A percentile compares a stretch with the other conserved stretches of the same genome.
phyloP scores from a whole-genome alignment of 1,284 basidiomycete genomes.

The Tylopilus sp. region DNA sequence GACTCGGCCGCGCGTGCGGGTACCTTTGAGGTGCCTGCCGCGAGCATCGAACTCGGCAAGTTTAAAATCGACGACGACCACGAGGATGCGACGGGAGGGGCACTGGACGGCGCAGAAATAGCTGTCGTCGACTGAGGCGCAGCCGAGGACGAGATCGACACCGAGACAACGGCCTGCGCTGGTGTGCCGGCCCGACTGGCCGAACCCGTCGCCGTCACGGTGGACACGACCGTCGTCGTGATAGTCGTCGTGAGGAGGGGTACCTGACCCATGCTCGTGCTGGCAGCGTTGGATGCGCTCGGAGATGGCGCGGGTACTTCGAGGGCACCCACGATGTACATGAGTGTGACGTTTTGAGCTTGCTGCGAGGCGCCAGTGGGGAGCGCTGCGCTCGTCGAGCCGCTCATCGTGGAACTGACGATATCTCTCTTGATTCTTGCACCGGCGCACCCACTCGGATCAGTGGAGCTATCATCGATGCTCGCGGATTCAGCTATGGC shows the following conservation, averaged over 20 bases:
- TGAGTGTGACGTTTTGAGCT: slow-evolving; percentile 44
- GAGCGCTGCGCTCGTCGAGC: slow-evolving; percentile 14
- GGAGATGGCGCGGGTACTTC: slow-evolving; percentile 26
- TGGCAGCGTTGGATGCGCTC: slow-evolving; percentile 1
- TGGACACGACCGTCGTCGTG: slow-evolving; percentile 24
- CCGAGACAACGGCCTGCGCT: slow-evolving; percentile 14
- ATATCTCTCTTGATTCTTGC: slow-evolving; percentile 11
- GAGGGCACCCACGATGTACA: slow-evolving; percentile 41
- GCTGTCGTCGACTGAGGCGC: slow-evolving; percentile 2
- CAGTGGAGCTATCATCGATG: slow-evolving; percentile 4
- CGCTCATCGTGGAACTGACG: slow-evolving; percentile 6
- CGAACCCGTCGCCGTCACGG: slow-evolving; percentile 5
- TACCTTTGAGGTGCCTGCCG: not conserved
- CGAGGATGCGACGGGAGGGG: not conserved
- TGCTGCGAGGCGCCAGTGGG: slow-evolving; percentile 14
- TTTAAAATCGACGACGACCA: slow-evolving; percentile 8
- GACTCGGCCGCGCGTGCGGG: slow-evolving; percentile 11
- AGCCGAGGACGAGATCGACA: not conserved
- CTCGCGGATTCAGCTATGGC: slow-evolving; percentile 26
- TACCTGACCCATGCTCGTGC: slow-evolving; percentile 8
- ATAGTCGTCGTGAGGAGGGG: slow-evolving; percentile 24
- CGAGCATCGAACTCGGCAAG: not conserved
- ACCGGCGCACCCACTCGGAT: slow-evolving; percentile 2
- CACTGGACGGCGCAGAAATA: not conserved
- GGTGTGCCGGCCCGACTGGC: slow-evolving; percentile 6